A percentile compares a stretch with the other conserved stretches of the same genome.
Conservation (phyloP, 129 eudicot genomes). For the Artemisia tridentata region DNA sequence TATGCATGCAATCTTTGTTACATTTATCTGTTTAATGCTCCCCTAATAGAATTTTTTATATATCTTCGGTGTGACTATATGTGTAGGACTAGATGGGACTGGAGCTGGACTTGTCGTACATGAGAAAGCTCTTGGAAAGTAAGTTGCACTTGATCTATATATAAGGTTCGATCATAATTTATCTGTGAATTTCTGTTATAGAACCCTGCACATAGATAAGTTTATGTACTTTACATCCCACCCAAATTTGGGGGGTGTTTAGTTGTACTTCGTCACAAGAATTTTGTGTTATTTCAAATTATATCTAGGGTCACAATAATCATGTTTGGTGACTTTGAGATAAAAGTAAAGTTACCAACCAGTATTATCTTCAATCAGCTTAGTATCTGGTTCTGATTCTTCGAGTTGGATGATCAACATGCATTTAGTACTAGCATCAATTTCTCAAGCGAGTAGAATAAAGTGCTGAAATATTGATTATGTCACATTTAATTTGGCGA, state of each 20-base stretch:
- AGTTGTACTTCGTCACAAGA: neutral
- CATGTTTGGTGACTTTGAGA: too few species aligned
- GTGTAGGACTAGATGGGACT: constrained; percentile 70
- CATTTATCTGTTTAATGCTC: neutral
- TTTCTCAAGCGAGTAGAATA: neutral
- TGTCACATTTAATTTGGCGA: neutral
- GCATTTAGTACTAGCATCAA: neutral
- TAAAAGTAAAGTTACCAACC: too few species aligned
- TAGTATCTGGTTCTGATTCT: too few species aligned
- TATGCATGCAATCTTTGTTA: neutral
- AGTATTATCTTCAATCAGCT: too few species aligned
- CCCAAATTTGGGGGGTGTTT: neutral
- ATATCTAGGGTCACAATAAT: too few species aligned
- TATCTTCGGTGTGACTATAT: neutral
- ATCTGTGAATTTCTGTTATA: neutral
- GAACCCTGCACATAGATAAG: neutral
- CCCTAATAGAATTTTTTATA: neutral
- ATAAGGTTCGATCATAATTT: neutral
- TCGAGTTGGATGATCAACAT: too few species aligned
- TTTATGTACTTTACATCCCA: neutral
- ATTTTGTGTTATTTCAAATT: too few species aligned
- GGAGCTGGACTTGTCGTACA: constrained; percentile 77
- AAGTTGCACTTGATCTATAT: constrained; percentile 26
- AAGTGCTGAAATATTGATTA: neutral
- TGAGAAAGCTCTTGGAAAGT: constrained; percentile 79